Base-by-base conservation (phyloP, 768 basidiomycete species). In the Kwoniella shandongensis region DNA sequence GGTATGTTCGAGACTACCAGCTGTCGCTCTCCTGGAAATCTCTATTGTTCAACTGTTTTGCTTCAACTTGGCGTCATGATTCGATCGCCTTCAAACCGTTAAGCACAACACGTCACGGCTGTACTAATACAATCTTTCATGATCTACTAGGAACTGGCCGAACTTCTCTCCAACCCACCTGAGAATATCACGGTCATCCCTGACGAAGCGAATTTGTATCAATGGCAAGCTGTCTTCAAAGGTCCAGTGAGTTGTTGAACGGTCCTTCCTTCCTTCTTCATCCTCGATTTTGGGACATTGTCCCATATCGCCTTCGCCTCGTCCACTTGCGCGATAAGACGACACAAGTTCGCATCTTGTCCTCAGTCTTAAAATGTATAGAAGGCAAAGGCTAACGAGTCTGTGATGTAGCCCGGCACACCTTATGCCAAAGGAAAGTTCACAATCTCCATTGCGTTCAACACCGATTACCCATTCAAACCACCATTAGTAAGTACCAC, bases 381-480 rank as follows among this genome's bases (percentile, higher is more conserved):
- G 13, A 10, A 7, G 41, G 20, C 22, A 45, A 4, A n/a, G 26
- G 17, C 6, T 45, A 23, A 6, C 22, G 17, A n/a, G 23, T 49
- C 39, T 17, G 39, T 20, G 39, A 6, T 41, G 17, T 55, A 66
- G 67, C 38, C 50, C 42, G 53, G 51, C 12, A 69, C 74, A 26
- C 74, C 77, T 25, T 78, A 76, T 60, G 61, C 63, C 23, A 69
- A 67, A 35, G 77, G 77, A 13, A 70, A 59, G n/a, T 78, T 76
- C 66, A 62, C 61, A 53, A 42, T 76, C 35, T 59, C 57, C 10
- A 62, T 74, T 36, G 69, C 73, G 51, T 78, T 78, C 50, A 52
- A 67, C 7, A 55, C 67, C 22, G 74, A 76, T 25, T 78, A 72
- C 50, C 77, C 77, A 2, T 78, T 78, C 67, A 76, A 76, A 58